Conservation (phyloP, 2,329 filamentous ascomycete genomes). For the Lachnellula cervina region DNA sequence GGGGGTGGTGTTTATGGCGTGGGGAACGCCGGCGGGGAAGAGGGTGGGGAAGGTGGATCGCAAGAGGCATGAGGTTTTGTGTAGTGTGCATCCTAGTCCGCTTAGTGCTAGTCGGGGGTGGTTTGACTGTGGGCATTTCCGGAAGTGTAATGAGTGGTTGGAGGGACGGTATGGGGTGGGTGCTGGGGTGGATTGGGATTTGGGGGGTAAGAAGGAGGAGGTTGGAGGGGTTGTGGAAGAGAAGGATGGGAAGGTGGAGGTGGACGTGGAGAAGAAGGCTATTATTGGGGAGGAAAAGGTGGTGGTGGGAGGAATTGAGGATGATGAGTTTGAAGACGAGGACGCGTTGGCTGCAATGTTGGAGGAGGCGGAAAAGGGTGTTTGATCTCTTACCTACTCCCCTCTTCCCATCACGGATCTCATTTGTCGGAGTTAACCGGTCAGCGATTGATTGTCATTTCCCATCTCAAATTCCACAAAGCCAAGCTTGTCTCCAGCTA, state of each 20-base stretch:
- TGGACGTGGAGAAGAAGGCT: not conserved
- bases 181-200: slow-evolving; percentile 79
- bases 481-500: not conserved
- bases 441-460: not conserved
- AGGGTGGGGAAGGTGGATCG: slow-evolving; percentile 69
- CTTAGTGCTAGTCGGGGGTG: slow-evolving; percentile 79
- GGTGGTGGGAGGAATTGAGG: slow-evolving; percentile 1
- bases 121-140: slow-evolving; percentile 78
- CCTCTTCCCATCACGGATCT: not conserved
- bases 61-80: slow-evolving; percentile 73
- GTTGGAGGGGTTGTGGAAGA: not conserved
- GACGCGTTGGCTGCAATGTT: not conserved
- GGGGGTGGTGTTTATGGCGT: slow-evolving; percentile 92
- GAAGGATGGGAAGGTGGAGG: not conserved
- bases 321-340: not conserved
- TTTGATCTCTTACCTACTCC: not conserved
- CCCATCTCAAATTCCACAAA: not conserved
- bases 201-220: slow-evolving; percentile 28
- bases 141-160: slow-evolving; percentile 80
- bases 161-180: slow-evolving; percentile 70
- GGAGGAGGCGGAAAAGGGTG: not conserved
- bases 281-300: slow-evolving; percentile 20
- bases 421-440: not conserved
- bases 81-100: slow-evolving; percentile 90
- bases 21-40: slow-evolving; percentile 81